These are phyloP conservation scores for Chrysoporthe austroafricana DNA, from an alignment of 2,329 filamentous ascomycete genomes.

Conservation along the genomic window DNA sequence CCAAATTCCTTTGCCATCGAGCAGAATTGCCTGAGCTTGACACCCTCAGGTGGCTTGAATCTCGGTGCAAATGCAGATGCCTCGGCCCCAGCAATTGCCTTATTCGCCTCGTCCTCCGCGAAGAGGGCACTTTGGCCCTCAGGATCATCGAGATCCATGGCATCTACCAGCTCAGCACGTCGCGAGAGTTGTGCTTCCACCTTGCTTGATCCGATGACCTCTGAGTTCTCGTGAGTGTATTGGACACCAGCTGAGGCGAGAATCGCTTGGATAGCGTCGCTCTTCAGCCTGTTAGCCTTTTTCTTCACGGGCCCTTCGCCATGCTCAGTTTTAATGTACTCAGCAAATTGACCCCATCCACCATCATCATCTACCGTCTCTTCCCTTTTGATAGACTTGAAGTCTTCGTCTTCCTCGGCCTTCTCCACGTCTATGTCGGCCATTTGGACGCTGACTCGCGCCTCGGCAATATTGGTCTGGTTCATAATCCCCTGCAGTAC, in stretches of 20 bases:
- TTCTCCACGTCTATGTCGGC: constrained; percentile 75
- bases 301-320: constrained; percentile 42
- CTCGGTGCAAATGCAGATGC: constrained; percentile 41
- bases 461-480: constrained; percentile 96
- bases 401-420: constrained; percentile 50
- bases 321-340: constrained; percentile 55
- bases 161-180: constrained; percentile 67
- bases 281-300: constrained; percentile 47
- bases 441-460: constrained; percentile 80
- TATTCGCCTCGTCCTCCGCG: constrained; percentile 49
- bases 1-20: constrained; percentile 83
- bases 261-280: constrained; percentile 86
- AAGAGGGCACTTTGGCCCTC: constrained; percentile 61
- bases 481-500: constrained; percentile 95
- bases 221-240: constrained; percentile 95
- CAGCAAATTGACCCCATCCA: constrained; percentile 74
- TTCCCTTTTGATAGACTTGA: constrained; percentile 50
- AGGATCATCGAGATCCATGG: constrained; percentile 37
- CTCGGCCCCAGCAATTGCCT: constrained; percentile 35
- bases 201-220: constrained; percentile 90
- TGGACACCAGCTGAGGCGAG: constrained; percentile 85
- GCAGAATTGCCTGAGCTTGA: constrained; percentile 84
- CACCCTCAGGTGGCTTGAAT: constrained; percentile 75
- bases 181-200: constrained; percentile 85
- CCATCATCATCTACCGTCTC: constrained; percentile 58